Evolutionary conservation across 192 early-diverging fungal species (phyloP).

Genomic region (Coemansia sp.): DNA sequence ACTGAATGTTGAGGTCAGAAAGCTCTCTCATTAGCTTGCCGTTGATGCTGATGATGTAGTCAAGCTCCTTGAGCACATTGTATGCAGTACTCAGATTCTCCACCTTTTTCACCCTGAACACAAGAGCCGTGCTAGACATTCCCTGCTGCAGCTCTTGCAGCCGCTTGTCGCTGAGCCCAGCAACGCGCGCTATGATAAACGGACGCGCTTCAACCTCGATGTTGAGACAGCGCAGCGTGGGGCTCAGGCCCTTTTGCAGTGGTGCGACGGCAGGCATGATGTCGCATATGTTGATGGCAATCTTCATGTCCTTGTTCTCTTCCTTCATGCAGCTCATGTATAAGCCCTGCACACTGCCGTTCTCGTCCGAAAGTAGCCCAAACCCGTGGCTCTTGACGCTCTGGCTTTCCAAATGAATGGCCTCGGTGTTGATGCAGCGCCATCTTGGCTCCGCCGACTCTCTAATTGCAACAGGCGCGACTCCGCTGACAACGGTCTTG

Average conservation of each 20-base stretch:
- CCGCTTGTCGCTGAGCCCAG: constrained; percentile 63
- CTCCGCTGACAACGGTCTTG: constrained; percentile 64
- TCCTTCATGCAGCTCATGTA: constrained; percentile 47
- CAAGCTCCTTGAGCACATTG: constrained; percentile 62
- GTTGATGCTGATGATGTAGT: constrained; percentile 70
- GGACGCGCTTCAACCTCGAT: constrained; percentile 64
- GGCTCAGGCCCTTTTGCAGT: constrained; percentile 50
- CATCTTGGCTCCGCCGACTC: constrained; percentile 24
- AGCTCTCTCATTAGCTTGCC: constrained; percentile 64
- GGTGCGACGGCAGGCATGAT: constrained; percentile 55
- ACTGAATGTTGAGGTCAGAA: constrained; percentile 60
- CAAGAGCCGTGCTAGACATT: constrained; percentile 53
- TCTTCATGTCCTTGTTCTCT: constrained; percentile 11
- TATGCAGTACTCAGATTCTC: constrained; percentile 59
- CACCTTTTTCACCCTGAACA: constrained; percentile 63
- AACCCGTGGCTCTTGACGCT: constrained; percentile 22
- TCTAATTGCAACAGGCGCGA: constrained; percentile 56
- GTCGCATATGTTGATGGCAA: constrained; percentile 52
- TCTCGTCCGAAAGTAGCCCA: constrained; percentile 44
- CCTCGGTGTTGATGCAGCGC: constrained; percentile 50
- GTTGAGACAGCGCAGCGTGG: constrained; percentile 59
- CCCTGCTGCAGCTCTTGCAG: constrained; percentile 59
- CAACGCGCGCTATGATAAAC: constrained; percentile 61
- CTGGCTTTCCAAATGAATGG: constrained; percentile 32
- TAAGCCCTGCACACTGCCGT: constrained; percentile 34